phyloP scores from a whole-genome alignment of 2,329 filamentous ascomycete species.

The Botryotinia narcissicola region DNA sequence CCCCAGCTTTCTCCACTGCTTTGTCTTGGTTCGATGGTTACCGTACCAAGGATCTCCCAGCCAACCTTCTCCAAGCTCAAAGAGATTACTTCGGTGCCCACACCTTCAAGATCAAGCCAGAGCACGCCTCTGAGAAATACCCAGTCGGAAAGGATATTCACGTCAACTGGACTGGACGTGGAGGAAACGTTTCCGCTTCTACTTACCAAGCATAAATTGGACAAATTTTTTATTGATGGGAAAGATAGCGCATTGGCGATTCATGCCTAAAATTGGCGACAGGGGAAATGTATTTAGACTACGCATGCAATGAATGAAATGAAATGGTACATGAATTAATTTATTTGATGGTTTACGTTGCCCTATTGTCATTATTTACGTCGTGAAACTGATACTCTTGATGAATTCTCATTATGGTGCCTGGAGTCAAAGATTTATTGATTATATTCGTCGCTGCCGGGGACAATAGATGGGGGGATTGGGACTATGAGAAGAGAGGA shows the following conservation, averaged over 20 bases:
- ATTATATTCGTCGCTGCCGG: fast-evolving
- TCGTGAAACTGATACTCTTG: neutral
- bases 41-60: slow-evolving; percentile 93
- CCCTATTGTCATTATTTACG: neutral
- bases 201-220: slow-evolving; percentile 85
- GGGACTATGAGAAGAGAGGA: neutral
- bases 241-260: neutral
- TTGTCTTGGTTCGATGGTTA: slow-evolving; percentile 99
- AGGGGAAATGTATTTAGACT: slow-evolving; percentile 18
- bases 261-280: slow-evolving; percentile 12
- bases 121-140: slow-evolving; percentile 74
- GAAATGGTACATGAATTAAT: slow-evolving; percentile 10
- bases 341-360: neutral
- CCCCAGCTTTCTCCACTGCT: slow-evolving; percentile 93
- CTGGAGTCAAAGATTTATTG: neutral
- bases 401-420: neutral
- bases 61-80: slow-evolving; percentile 98
- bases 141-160: slow-evolving; percentile 85
- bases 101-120: slow-evolving; percentile 86
- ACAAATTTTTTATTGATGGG: neutral
- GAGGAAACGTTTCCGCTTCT: slow-evolving; percentile 93
- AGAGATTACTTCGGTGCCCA: slow-evolving; percentile 99
- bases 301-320: slow-evolving; percentile 16
- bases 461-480: neutral
- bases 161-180: slow-evolving; percentile 99